These are phyloP conservation scores for Erodium trifolium DNA, from an alignment of 441 rosid species.

Conservation along the genomic window DNA sequence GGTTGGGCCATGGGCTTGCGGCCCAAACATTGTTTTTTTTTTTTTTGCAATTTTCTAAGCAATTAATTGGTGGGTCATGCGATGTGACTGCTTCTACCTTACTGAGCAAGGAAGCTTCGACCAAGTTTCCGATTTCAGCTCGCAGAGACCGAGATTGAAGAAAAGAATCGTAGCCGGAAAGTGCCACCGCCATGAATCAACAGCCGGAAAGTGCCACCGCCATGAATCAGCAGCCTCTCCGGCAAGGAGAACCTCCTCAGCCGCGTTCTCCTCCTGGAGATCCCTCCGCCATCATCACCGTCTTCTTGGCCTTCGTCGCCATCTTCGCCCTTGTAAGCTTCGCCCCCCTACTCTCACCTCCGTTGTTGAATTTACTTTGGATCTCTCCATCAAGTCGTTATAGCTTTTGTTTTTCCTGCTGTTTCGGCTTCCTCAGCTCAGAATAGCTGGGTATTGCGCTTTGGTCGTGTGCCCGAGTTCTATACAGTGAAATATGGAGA, in stretches of 20 bases:
- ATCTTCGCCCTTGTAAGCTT: constrained; percentile 36
- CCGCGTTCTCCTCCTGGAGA: constrained; percentile 10
- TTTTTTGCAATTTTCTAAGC: too few relatives aligned
- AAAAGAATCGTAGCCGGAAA: neutral
- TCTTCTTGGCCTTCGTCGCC: constrained; percentile 35
- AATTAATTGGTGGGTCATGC: too few relatives aligned
- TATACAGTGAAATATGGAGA: too few relatives aligned
- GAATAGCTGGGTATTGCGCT: too few relatives aligned
- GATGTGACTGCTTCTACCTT: too few relatives aligned
- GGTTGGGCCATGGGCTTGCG: neutral
- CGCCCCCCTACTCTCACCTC: neutral
- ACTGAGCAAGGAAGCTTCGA: too few relatives aligned
- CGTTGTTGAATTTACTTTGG: neutral
- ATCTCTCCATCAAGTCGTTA: too few relatives aligned
- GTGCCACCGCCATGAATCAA: constrained; percentile 40
- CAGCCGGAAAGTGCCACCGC: constrained; percentile 25
- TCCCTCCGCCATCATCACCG: constrained; percentile 28
- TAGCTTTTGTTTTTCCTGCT: too few relatives aligned
- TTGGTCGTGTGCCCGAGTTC: too few relatives aligned
- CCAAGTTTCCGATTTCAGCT: neutral
- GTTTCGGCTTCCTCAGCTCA: too few relatives aligned
- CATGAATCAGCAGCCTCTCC: constrained; percentile 46
- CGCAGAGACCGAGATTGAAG: neutral
- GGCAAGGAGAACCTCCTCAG: neutral
- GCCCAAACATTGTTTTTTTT: neutral